Conservation (phyloP, 1,284 basidiomycete species). For the Testicularia cyperi region DNA sequence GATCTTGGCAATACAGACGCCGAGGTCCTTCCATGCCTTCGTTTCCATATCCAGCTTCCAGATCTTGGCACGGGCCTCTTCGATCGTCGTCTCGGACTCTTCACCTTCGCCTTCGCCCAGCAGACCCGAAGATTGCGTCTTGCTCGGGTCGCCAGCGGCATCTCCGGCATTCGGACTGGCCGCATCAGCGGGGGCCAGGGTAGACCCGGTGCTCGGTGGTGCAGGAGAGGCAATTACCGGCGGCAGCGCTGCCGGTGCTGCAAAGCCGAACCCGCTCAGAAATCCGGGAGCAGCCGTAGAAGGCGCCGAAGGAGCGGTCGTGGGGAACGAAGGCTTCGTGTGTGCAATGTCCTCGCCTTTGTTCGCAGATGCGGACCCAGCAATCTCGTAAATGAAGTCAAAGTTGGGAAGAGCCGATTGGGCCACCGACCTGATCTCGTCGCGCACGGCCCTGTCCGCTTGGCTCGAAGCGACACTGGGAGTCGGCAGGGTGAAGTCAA, state of each 20-base stretch:
- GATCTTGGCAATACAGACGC: slow-evolving; percentile 47
- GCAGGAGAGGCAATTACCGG: too few relatives aligned
- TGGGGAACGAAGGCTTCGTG: too few relatives aligned
- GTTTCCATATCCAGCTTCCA: slow-evolving; percentile 43
- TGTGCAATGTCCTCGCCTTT: too few relatives aligned
- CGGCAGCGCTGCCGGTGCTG: too few relatives aligned
- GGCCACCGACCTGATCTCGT: slow-evolving; percentile 26
- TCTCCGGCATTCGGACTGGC: background rate
- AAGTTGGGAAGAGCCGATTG: slow-evolving; percentile 24
- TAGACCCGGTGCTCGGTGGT: too few relatives aligned
- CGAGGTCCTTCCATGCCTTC: slow-evolving; percentile 50
- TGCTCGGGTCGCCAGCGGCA: slow-evolving; percentile 8
- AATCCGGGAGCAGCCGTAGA: too few relatives aligned
- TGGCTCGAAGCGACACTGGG: background rate
- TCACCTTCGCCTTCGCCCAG: slow-evolving; percentile 52
- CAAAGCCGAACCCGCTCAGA: too few relatives aligned
- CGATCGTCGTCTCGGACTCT: slow-evolving; percentile 40
- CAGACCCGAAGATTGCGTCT: slow-evolving; percentile 14
- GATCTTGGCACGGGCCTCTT: slow-evolving; percentile 48
- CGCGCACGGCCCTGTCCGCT: slow-evolving; percentile 12
- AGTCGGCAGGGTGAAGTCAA: slow-evolving; percentile 2
- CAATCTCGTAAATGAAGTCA: slow-evolving; percentile 26
- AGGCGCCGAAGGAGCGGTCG: slow-evolving; percentile 1
- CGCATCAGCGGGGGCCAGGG: too few relatives aligned
- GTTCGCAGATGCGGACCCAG: background rate